Evolutionary conservation across 192 early-diverging fungal genomes (phyloP), one percentile per base, ranked within the genome.

Genomic region (Backusella circina): DNA sequence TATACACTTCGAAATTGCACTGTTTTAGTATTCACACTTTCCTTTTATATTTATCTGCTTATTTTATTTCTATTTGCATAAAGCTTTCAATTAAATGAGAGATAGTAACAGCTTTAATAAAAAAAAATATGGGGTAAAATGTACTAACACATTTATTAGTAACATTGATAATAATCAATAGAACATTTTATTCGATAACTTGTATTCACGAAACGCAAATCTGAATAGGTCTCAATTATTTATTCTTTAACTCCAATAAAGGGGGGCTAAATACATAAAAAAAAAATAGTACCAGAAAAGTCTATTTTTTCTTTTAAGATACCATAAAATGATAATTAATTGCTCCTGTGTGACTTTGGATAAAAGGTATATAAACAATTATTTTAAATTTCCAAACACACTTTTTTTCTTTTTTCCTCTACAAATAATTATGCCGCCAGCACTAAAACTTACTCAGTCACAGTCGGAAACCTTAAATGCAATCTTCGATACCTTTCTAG

Each of bases 401-500:
- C 0, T 57, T 28, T 57, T 26, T 57, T 57, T 26, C n/a, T 28
- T 26, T 26, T 26, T 23, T 8, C 9, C 3, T 51, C 21, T 23
- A 57, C 26, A 61, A 26, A 61, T 28, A 61, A 61, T 28, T 26
- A 61, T 61, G 54, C 54, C 54, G 23, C 54, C 54, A 12, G 23
- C 54, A 28, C 26, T 61, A 61, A 23, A 61, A 61, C 37, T 70
- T 15, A 70, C 71, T 3, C 9, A 18, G 0, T 76, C 72, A 5
- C 85, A 86, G 65, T 75, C 74, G 37, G 73, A 84, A 51, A 81
- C 81, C 32, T 36, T 84, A 36, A 37, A 75, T 13, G 84, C 85
- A 35, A 79, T 90, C 41, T 71, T 83, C 64, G 87, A 86, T 65
- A 86, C 86, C 10, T 73, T 88, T 35, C 71, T 88, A 9, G 72